These are phyloP conservation scores for Ganoderma lingzhi DNA, from an alignment of 1,284 basidiomycete genomes.

Conservation along the genomic window DNA sequence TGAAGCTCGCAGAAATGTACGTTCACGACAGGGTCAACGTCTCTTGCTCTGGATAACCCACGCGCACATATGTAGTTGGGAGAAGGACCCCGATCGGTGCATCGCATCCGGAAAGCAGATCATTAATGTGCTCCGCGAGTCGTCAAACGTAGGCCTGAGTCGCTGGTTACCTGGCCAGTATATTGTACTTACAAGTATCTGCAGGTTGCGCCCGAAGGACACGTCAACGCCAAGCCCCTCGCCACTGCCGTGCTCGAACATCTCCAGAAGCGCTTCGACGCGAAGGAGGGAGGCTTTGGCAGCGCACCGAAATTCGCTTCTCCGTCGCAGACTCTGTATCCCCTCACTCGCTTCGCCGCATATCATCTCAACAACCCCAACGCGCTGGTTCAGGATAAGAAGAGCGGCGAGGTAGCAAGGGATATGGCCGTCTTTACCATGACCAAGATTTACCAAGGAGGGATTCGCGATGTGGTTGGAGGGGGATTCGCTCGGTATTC, in stretches of 20 bases:
- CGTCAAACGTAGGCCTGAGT: constrained; percentile 22
- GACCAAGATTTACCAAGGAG: constrained; percentile 48
- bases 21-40: background rate
- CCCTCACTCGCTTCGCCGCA: constrained; percentile 38
- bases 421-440: constrained; percentile 41
- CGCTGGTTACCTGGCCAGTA: background rate
- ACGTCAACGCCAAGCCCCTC: constrained; percentile 21
- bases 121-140: constrained; percentile 32
- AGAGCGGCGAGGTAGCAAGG: constrained; percentile 31
- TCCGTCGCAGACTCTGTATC: constrained; percentile 35
- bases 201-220: constrained; percentile 31
- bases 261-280: constrained; percentile 40
- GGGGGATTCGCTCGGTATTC: constrained; percentile 52
- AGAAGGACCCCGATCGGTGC: constrained; percentile 35
- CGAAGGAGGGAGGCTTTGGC: constrained; percentile 47
- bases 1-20: constrained; percentile 39
- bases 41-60: background rate
- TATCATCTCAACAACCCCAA: constrained; percentile 17
- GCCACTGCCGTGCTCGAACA: constrained; percentile 28
- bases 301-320: constrained; percentile 51
- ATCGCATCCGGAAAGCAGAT: constrained; percentile 33
- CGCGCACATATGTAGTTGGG: constrained; percentile 32
- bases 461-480: constrained; percentile 54
- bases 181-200: background rate
- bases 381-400: constrained; percentile 16